These are phyloP conservation scores for Helianthus tuberosus DNA, from an alignment of 129 eudicot genomes.

Conservation along the genomic window DNA sequence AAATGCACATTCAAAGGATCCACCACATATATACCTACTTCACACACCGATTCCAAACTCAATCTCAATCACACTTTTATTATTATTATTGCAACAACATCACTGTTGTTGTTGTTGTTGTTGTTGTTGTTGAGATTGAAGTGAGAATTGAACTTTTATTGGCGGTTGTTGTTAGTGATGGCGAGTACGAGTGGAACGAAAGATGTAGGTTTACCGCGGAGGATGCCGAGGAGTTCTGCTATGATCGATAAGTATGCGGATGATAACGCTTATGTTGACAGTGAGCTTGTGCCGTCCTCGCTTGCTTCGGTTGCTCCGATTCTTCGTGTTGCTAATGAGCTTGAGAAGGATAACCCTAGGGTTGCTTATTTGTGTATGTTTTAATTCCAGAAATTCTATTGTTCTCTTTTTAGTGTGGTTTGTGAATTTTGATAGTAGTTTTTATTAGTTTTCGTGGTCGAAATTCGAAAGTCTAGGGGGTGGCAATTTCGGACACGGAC, in stretches of 20 bases:
- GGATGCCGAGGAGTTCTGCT: constrained; percentile 44
- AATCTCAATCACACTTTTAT: constrained; percentile 12
- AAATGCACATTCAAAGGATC: constrained; percentile 36
- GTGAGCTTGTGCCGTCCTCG: constrained; percentile 94
- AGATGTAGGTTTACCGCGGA: constrained; percentile 48
- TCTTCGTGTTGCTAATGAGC: constrained; percentile 88
- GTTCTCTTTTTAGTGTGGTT: not conserved
- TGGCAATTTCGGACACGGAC: no score
- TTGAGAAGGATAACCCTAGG: constrained; percentile 78
- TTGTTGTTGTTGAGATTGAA: not conserved
- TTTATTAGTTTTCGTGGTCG: not conserved
- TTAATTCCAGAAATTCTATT: not conserved
- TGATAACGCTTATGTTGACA: constrained; percentile 58
- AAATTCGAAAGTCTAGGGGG: not conserved
- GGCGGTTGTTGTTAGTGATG: constrained; percentile 33
- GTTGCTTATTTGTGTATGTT: constrained; percentile 91
- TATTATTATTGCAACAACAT: not conserved
- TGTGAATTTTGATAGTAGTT: not conserved
- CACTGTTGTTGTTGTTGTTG: not conserved
- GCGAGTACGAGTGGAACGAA: constrained; percentile 90
- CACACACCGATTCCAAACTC: constrained; percentile 5
- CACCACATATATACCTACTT: constrained; percentile 25
- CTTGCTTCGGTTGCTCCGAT: constrained; percentile 84
- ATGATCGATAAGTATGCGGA: constrained; percentile 55
- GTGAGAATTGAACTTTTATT: not conserved